These are phyloP conservation scores for Pythium vanterpoolii DNA, from an alignment of 352 stramenopile species.

Conservation along the genomic window DNA sequence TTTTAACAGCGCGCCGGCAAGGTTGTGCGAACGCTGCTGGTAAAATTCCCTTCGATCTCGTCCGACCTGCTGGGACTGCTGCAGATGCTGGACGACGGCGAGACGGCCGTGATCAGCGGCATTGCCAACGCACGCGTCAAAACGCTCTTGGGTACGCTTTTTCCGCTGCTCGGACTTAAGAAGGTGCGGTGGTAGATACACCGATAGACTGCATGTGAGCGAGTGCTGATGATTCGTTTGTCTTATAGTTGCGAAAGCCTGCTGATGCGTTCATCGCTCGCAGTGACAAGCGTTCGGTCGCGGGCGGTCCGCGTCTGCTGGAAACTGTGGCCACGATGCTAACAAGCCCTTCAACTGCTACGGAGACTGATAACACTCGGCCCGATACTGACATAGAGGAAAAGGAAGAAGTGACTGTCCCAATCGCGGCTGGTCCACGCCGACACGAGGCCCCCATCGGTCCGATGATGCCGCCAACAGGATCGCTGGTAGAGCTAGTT, in stretches of 20 bases:
- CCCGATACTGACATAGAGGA: neutral
- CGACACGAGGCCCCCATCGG: slow-evolving; percentile 47
- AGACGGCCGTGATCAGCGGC: slow-evolving; percentile 70
- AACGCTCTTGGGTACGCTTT: slow-evolving; percentile 58
- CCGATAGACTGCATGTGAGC: neutral
- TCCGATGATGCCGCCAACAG: slow-evolving; percentile 39
- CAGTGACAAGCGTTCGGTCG: slow-evolving; percentile 27
- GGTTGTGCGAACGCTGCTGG: slow-evolving; percentile 53
- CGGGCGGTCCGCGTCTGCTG: slow-evolving; percentile 33
- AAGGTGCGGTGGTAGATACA: slow-evolving; percentile 8
- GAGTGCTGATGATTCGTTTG: neutral
- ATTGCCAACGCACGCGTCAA: slow-evolving; percentile 75
- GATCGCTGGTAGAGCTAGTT: neutral
- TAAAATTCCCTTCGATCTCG: slow-evolving; percentile 61
- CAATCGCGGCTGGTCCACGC: neutral
- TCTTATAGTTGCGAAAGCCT: slow-evolving; percentile 13
- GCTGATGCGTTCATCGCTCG: slow-evolving; percentile 14
- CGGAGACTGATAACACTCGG: neutral
- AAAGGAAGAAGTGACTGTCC: slow-evolving; percentile 3
- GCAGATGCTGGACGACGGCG: slow-evolving; percentile 73
- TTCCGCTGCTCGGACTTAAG: slow-evolving; percentile 56
- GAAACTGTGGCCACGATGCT: slow-evolving; percentile 53
- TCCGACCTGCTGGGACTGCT: slow-evolving; percentile 61
- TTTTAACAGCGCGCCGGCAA: slow-evolving; percentile 31
- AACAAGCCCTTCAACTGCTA: neutral